These are phyloP conservation scores for Planoprotostelium fungivorum DNA, from an alignment of 78 protist genomes.

Conservation along the genomic window DNA sequence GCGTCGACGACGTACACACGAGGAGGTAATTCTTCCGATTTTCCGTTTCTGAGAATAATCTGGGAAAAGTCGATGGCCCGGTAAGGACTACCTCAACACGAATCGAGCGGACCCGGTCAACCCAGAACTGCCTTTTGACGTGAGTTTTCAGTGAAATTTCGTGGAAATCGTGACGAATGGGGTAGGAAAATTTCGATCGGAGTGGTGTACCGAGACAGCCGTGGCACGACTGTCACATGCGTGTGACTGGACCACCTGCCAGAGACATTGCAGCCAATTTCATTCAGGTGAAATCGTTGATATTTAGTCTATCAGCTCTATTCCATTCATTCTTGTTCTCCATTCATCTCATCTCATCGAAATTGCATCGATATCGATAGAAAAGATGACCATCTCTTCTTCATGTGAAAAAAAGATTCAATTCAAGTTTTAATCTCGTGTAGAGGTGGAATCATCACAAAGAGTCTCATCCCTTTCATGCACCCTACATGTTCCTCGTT, in stretches of 20 bases:
- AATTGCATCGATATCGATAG: too few relatives aligned
- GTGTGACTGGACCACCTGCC: conserved; percentile 39
- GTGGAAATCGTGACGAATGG: not conserved
- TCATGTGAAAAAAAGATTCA: too few relatives aligned
- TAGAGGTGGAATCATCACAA: conserved; percentile 65
- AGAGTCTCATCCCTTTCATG: conserved; percentile 6
- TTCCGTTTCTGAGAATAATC: conserved; percentile 11
- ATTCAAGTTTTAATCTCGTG: too few relatives aligned
- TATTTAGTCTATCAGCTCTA: too few relatives aligned
- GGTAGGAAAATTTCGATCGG: conserved; percentile 29
- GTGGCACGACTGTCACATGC: conserved; percentile 56
- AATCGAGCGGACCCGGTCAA: conserved; percentile 21
- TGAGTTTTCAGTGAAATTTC: not conserved
- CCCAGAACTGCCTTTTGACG: not conserved
- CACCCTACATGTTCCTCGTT: not conserved
- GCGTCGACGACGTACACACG: conserved; percentile 6
- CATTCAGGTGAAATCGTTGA: conserved; percentile 67
- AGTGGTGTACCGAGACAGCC: conserved; percentile 46
- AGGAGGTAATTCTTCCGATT: conserved; percentile 17
- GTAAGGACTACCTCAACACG: conserved; percentile 38
- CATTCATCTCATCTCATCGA: too few relatives aligned
- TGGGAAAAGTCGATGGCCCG: conserved; percentile 47
- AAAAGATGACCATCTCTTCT: too few relatives aligned
- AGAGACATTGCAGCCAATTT: conserved; percentile 57
- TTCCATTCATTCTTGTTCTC: too few relatives aligned